Evolutionary conservation across 208 protist genomes (phyloP), one percentile per base, ranked within the genome.

Genomic region (Leptomonas seymouri): DNA sequence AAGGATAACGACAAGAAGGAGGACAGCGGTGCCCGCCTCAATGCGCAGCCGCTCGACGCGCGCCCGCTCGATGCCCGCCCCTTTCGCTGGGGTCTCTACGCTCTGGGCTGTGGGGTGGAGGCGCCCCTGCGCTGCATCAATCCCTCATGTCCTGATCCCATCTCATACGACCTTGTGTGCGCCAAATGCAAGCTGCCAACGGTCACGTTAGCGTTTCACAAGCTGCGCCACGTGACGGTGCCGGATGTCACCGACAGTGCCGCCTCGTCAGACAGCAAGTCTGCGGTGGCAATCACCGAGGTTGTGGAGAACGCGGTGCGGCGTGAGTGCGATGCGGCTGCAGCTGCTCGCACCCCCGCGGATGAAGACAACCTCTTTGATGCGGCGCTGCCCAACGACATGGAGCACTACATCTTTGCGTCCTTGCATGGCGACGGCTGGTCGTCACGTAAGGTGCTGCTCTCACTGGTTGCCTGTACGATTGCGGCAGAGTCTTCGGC

Each of bases 41-140:
- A 20, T 21, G 48, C 8, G 60, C 2, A 46, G 31, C 23, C 41
- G 31, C 23, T 28, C 18, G 27, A 27, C 21, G 25, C 56, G 56
- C 34, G 54, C 49, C 62, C 56, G 54, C 51, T 20, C 53, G 31
- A 66, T 21, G 15, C 28, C 0, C 60, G 12, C 30, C 48, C 45
- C 16, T 81, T 80, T 41, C 67, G 48, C 44, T 83, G 77, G 77
- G 81, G 77, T 15, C 66, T 83, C 23, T 75, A 80, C 64, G 44
- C 39, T 7, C 73, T 86, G 18, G 31, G 58, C 53, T 61, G 71
- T 41, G 77, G 34, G 73, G 55, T 86, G 44, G 57, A 80, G 45
- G 34, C 59, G 9, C 71, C 73, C 42, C 76, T 73, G n/a, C 71
- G 70, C 34, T 86, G 81, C 71, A 73, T 80, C 63, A 78, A 82